Conservation (phyloP, 108 stramenopile genomes). For the Skeletonema tropicum region DNA sequence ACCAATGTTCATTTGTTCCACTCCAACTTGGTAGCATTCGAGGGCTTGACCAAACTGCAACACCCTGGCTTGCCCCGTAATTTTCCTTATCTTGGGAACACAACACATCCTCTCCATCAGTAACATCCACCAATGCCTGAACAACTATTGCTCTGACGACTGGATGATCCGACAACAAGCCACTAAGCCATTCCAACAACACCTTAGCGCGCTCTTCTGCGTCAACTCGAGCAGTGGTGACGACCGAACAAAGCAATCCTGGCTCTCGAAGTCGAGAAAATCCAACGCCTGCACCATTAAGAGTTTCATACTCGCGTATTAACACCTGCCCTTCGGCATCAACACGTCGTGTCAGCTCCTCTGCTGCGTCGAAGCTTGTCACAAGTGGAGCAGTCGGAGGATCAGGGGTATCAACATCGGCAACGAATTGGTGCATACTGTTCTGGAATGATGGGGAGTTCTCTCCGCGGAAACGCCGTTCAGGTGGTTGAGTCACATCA, state of each 20-base stretch:
- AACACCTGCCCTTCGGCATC: slow-evolving; percentile 85
- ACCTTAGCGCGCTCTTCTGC: slow-evolving; percentile 72
- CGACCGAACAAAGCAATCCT: slow-evolving; percentile 84
- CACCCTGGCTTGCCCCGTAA: slow-evolving; percentile 33
- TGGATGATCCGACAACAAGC: slow-evolving; percentile 79
- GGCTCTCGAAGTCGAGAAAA: slow-evolving; percentile 65
- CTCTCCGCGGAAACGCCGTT: slow-evolving; percentile 24
- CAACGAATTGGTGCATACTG: slow-evolving; percentile 7
- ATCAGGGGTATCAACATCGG: slow-evolving; percentile 23
- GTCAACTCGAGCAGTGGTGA: slow-evolving; percentile 71
- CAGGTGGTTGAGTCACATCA: slow-evolving; percentile 21
- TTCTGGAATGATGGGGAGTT: slow-evolving; percentile 14
- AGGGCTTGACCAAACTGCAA: slow-evolving; percentile 76
- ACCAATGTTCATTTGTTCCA: slow-evolving; percentile 41
- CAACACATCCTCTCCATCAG: slow-evolving; percentile 59
- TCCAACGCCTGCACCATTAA: slow-evolving; percentile 72
- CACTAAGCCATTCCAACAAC: slow-evolving; percentile 77
- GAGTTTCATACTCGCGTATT: slow-evolving; percentile 60
- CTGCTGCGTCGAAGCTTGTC: slow-evolving; percentile 48
- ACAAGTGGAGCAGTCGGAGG: slow-evolving; percentile 53
- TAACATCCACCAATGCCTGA: slow-evolving; percentile 81
- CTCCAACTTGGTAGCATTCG: slow-evolving; percentile 81
- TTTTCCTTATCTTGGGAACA: slow-evolving; percentile 17
- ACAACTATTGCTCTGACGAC: slow-evolving; percentile 80
- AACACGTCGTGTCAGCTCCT: slow-evolving; percentile 77